These are phyloP conservation scores for Pistacia vera DNA, from an alignment of 345 rosid genomes.

Conservation along the genomic window DNA sequence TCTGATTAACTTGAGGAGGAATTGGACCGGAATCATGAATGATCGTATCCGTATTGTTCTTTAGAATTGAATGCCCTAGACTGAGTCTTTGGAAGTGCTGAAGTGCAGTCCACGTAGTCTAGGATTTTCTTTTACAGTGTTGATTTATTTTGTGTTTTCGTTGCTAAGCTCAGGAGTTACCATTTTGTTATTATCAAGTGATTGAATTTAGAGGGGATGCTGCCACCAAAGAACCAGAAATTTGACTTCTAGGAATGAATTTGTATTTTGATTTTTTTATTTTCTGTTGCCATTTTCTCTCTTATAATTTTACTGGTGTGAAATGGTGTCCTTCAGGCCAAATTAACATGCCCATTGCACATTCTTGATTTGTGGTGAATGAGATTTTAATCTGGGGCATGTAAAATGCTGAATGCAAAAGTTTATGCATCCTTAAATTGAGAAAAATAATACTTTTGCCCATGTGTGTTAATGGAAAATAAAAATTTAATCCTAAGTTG, in stretches of 20 bases:
- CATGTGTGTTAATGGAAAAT: not conserved
- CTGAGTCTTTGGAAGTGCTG: not conserved
- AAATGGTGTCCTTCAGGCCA: too few relatives aligned
- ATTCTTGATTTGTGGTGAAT: too few relatives aligned
- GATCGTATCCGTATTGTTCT: not conserved
- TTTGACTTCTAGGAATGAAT: constrained; percentile 1
- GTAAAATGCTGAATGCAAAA: not conserved
- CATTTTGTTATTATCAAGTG: not conserved
- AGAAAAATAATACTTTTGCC: not conserved
- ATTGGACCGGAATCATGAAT: not conserved
- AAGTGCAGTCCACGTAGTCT: not conserved
- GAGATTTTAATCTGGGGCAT: not conserved
- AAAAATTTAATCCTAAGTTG: not conserved
- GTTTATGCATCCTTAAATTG: not conserved
- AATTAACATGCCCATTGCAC: too few relatives aligned
- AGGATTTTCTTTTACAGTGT: not conserved
- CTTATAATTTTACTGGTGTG: too few relatives aligned
- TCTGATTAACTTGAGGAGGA: not conserved
- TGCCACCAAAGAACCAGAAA: not conserved
- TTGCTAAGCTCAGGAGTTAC: not conserved
- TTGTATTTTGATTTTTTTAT: not conserved
- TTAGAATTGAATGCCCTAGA: not conserved
- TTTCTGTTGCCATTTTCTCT: not conserved
- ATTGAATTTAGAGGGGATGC: not conserved
- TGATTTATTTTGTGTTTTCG: not conserved